Evolutionary conservation across 768 basidiomycete species (phyloP), one percentile per base, ranked within the genome.

Genomic region (Agaricus subrufescens): DNA sequence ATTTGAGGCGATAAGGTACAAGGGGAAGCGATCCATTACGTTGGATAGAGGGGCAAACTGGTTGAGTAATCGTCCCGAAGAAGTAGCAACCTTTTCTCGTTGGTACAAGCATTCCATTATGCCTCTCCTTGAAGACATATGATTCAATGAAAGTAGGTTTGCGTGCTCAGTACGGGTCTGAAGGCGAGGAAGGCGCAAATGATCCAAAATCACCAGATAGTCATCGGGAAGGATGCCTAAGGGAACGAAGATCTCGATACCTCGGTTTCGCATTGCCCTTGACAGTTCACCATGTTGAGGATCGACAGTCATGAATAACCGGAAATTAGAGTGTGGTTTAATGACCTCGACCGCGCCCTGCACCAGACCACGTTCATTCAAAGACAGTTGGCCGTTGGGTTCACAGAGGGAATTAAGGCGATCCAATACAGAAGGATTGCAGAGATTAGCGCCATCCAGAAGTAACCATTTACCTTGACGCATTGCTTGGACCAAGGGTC

Each of bases 251-350:
- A 98, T 79, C 69, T 99, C 97, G 37, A 97, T 75, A 15, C 96
- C 96, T 55, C 97, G 85, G 71, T 99, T 99, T 26, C 97, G 88
- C 97, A 99, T 99, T 2, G 97, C 97, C 38, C 97, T 81, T 1
- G 97, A 98, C 10, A 98, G 75, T 70, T 99, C 97, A 45, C 97
- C 97, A 59, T 87, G 80, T 59, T 87, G 86, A 29, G 93, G 90
- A 66, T 99, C 92, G 50, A 95, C 85, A 2, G 86, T 83, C 94
- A 99, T 96, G 72, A 98, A 89, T 4, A 99, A 75, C 27, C 95
- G 82, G 73, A 99, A 99, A 61, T 87, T 77, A 2, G 88, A 84
- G 66, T 98, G 95, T 1, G 97, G 95, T 42, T 70, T 75, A 59
- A 98, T 72, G 50, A 85, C 68, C 62, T 93, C 84, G 2, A 94